Conservation (phyloP, 139 green algal species). For the Zygnema circumcarinatum region DNA sequence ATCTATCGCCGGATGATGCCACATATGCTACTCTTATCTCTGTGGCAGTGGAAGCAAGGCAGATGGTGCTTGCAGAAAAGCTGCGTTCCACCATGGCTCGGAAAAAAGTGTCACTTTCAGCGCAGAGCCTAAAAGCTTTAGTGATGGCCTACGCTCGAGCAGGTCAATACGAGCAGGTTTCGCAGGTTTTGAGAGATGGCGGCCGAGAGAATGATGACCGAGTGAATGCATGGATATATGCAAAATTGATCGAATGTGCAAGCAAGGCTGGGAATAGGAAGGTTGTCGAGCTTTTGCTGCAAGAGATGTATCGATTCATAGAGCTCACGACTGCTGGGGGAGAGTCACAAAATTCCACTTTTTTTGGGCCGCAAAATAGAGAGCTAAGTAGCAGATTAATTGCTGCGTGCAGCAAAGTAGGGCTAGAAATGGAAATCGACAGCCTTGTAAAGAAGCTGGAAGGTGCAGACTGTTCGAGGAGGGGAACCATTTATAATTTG, state of each 20-base stretch:
- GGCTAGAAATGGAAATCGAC: not conserved
- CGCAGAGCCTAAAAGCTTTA: not conserved
- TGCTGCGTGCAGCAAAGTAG: not conserved
- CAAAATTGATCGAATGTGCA: not conserved
- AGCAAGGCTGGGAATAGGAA: not conserved
- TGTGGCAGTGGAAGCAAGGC: not conserved
- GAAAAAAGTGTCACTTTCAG: not conserved
- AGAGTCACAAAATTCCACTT: not conserved
- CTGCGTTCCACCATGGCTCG: not conserved
- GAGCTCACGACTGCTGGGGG: not conserved
- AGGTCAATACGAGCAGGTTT: not conserved
- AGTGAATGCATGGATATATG: not conserved
- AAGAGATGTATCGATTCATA: not conserved
- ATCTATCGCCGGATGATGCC: not conserved
- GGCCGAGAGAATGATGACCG: not conserved
- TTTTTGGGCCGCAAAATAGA: not conserved
- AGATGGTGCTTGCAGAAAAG: not conserved
- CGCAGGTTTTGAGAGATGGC: not conserved
- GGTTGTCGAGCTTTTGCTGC: not conserved
- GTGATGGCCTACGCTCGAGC: not conserved
- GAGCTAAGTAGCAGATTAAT: not conserved
- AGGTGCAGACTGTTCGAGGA: not conserved
- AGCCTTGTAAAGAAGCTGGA: not conserved
- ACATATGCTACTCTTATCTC: not conserved
- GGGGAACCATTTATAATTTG: not conserved